Evolutionary conservation across 1,284 basidiomycete genomes (phyloP), one percentile per base, ranked within the genome.

Genomic region (Pseudozyma sp.): DNA sequence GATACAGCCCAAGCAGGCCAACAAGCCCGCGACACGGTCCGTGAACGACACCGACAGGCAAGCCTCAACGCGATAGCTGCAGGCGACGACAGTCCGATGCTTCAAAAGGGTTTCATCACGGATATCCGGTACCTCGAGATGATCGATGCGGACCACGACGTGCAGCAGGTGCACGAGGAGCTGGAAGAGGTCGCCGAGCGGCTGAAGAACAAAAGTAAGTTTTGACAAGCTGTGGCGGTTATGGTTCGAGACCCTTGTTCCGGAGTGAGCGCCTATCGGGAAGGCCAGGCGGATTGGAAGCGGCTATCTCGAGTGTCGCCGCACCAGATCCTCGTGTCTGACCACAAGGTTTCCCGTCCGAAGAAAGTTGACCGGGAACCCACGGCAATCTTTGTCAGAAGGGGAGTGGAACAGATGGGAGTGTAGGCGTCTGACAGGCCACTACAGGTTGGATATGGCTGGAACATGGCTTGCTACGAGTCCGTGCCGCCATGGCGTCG

Each of bases 91-190:
- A 14, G 29, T 35, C 8, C 40, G 24, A 50, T 13, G 24, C 33
- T 14, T 17, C 34, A 60, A 31, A 60, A 46, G n/a, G 69, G 50
- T 17, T 66, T 59, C 43, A 55, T 72, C 54, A 59, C 60, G 0
- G 60, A 63, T 54, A 5, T 52, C 1, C 34, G 44, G 17, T 52
- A 63, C 24, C 53, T 68, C 13, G 24, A 54, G 37, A 46, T 59
- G 55, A 65, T 72, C 45, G 62, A 59, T 55, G 59, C 57, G 47
- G 69, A 72, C 29, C 50, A 50, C 35, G 65, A 72, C 34, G 65
- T 66, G n/a, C 58, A 63, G 19, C 57, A 68, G 31, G 63, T 72
- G 34, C 69, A 72, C 57, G 42, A 49, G 39, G 34, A 52, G 44
- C 56, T 68, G 19, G 65, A 72, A 46, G 49, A 52, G 8, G 53